Percentiles rank a stretch among this genome's conserved stretches.
Evolutionary conservation across 768 basidiomycete genomes (phyloP).

Genomic region (Dentipellis fragilis): DNA sequence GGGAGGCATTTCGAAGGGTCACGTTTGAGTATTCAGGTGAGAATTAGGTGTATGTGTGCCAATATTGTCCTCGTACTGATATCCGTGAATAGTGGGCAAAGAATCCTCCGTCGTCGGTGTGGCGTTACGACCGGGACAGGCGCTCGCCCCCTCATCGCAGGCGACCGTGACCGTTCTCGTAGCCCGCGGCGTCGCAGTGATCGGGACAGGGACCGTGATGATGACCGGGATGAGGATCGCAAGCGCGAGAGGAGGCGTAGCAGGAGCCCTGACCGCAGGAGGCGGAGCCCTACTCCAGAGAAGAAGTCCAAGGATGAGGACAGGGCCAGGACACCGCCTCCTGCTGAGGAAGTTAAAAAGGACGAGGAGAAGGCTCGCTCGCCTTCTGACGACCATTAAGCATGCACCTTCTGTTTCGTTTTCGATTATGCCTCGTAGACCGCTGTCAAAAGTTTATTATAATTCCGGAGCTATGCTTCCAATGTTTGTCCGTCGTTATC

Average conservation of each 20-base stretch:
- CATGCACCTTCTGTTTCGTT: neutral
- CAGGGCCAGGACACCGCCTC: slow-evolving; percentile 46
- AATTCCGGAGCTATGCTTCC: neutral
- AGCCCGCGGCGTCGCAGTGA: slow-evolving; percentile 39
- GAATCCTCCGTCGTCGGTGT: slow-evolving; percentile 73
- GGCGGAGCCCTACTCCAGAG: slow-evolving; percentile 34
- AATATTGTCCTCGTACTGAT: neutral
- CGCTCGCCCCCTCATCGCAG: slow-evolving; percentile 35
- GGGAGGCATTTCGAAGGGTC: slow-evolving; percentile 66
- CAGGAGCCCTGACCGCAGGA: slow-evolving; percentile 34
- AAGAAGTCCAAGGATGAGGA: slow-evolving; percentile 27
- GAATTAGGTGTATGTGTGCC: slow-evolving; percentile 8
- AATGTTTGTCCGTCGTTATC: neutral
- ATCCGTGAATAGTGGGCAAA: slow-evolving; percentile 57
- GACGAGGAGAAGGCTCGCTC: slow-evolving; percentile 46
- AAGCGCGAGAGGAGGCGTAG: slow-evolving; percentile 27
- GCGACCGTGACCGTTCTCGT: slow-evolving; percentile 39
- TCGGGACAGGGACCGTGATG: slow-evolving; percentile 28
- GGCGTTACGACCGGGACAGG: slow-evolving; percentile 52
- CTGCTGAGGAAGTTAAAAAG: slow-evolving; percentile 30
- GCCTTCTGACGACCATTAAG: slow-evolving; percentile 39
- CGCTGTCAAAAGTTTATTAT: neutral
- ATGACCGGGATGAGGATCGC: slow-evolving; percentile 19
- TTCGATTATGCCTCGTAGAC: neutral
- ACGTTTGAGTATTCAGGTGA: slow-evolving; percentile 64